These are phyloP conservation scores for Aspergillus ostianus DNA, from an alignment of 495 filamentous ascomycete species.

Conservation along the genomic window DNA sequence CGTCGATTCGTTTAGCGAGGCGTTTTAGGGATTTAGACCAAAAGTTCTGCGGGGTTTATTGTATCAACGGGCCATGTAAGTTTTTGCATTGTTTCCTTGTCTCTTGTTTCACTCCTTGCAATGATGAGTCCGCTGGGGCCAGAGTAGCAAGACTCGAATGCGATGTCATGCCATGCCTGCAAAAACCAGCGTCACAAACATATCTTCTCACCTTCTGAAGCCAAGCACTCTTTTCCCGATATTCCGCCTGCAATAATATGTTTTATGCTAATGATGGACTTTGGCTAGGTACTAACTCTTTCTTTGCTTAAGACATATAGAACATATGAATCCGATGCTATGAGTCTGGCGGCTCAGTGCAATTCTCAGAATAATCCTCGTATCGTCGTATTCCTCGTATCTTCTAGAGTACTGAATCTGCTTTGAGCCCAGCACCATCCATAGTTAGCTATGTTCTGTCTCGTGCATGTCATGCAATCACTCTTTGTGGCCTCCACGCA, in stretches of 20 bases:
- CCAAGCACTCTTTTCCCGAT: not conserved
- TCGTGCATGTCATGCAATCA: too few species aligned
- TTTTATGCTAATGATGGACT: not conserved
- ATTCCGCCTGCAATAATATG: not conserved
- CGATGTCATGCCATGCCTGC: slow-evolving; percentile 49
- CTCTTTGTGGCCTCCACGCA: slow-evolving; percentile 17
- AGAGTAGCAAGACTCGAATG: slow-evolving; percentile 48
- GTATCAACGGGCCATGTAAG: not conserved
- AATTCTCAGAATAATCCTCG: not conserved
- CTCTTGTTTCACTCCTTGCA: not conserved
- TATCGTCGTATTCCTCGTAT: not conserved
- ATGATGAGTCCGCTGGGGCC: slow-evolving; percentile 59
- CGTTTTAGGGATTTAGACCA: slow-evolving; percentile 22
- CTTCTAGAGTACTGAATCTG: not conserved
- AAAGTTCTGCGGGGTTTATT: slow-evolving; percentile 13
- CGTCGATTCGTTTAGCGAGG: slow-evolving; percentile 26
- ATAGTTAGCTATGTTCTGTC: too few species aligned
- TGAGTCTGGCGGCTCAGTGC: not conserved
- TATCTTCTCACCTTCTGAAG: slow-evolving; percentile 55
- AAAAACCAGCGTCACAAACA: slow-evolving; percentile 46
- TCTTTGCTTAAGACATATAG: not conserved
- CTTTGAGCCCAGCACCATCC: too few species aligned
- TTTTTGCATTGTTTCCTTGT: not conserved
- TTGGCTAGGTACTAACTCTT: not conserved
- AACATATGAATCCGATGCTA: not conserved